Percentiles rank a stretch among this genome's conserved stretches.
phyloP scores from a whole-genome alignment of 2,329 filamentous ascomycete genomes.

The Aspergillus carbonarius region DNA sequence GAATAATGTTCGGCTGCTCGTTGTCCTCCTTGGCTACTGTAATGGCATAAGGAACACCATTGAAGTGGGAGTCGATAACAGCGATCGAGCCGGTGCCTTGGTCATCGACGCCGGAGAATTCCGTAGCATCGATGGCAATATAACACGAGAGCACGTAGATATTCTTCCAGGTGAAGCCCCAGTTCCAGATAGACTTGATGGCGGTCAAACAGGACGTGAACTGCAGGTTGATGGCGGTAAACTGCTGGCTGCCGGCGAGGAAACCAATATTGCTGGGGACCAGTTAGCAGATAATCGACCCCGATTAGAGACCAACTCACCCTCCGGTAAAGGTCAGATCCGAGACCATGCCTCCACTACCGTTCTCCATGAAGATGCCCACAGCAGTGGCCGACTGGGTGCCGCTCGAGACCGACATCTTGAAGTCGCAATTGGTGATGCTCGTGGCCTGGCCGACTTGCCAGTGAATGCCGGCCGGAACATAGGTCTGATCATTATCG shows the following conservation, averaged over 20 bases:
- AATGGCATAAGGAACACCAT: constrained; percentile 6
- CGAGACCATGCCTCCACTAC: constrained; percentile 58
- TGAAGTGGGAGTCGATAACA: constrained; percentile 53
- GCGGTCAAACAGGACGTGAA: constrained; percentile 53
- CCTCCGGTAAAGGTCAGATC: constrained; percentile 60
- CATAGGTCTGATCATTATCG: constrained; percentile 29
- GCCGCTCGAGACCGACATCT: constrained; percentile 55
- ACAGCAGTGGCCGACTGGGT: constrained; percentile 17
- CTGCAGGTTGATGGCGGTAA: constrained; percentile 55
- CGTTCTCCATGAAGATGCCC: constrained; percentile 29
- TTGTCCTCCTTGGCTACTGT: not conserved
- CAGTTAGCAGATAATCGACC: not conserved
- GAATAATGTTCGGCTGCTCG: constrained; percentile 7
- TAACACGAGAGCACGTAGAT: constrained; percentile 52
- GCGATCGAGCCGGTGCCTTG: constrained; percentile 54
- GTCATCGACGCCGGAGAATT: constrained; percentile 32
- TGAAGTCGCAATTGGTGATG: constrained; percentile 68
- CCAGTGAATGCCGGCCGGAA: constrained; percentile 69
- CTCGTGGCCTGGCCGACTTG: constrained; percentile 72
- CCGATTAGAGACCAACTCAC: constrained; percentile 39
- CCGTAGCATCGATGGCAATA: constrained; percentile 46
- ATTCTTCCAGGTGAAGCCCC: constrained; percentile 55
- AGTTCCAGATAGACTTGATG: constrained; percentile 57
- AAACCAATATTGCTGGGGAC: constrained; percentile 38
- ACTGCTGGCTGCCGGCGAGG: constrained; percentile 61